A percentile compares a stretch with the other conserved stretches of the same genome.
These are phyloP conservation scores for Nicotiana knightiana DNA, from an alignment of 257 asterid species.

Conservation along the genomic window DNA sequence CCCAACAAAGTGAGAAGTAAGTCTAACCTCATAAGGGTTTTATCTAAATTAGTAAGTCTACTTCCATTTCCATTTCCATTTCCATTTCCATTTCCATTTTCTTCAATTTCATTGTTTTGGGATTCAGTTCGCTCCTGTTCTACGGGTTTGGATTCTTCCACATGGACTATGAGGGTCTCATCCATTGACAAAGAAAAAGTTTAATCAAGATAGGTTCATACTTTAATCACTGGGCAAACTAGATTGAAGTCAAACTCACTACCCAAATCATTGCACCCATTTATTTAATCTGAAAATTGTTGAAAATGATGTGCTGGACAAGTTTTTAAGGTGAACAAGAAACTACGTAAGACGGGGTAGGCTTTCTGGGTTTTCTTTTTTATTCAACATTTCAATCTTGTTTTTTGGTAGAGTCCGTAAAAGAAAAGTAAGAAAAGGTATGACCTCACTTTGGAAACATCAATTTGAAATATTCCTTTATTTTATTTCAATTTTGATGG, in stretches of 20 bases:
- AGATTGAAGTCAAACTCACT: not conserved
- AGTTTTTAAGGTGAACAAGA: no score
- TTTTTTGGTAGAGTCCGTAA: no score
- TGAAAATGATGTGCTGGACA: no score
- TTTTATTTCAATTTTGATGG: no score
- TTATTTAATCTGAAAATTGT: not conserved
- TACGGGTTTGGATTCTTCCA: constrained; percentile 31
- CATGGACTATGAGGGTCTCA: constrained; percentile 30
- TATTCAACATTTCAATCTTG: no score
- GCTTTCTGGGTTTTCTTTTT: no score
- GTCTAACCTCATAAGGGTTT: constrained; percentile 44
- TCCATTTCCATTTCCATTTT: constrained; percentile 15
- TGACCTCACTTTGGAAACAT: no score
- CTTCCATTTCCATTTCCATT: constrained; percentile 20
- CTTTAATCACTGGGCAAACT: not conserved
- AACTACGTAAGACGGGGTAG: no score
- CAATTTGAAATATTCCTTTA: no score
- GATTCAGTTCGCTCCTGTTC: constrained; percentile 26
- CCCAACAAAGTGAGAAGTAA: constrained; percentile 45
- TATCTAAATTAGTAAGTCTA: constrained; percentile 37
- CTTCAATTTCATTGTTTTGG: constrained; percentile 17
- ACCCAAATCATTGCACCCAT: not conserved
- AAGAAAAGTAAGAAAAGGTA: no score
- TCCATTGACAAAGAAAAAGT: constrained; percentile 35
- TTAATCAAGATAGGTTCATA: not conserved